Evolutionary conservation across 805 yeast species (phyloP).

Genomic region (Metschnikowia kunwiensis): DNA sequence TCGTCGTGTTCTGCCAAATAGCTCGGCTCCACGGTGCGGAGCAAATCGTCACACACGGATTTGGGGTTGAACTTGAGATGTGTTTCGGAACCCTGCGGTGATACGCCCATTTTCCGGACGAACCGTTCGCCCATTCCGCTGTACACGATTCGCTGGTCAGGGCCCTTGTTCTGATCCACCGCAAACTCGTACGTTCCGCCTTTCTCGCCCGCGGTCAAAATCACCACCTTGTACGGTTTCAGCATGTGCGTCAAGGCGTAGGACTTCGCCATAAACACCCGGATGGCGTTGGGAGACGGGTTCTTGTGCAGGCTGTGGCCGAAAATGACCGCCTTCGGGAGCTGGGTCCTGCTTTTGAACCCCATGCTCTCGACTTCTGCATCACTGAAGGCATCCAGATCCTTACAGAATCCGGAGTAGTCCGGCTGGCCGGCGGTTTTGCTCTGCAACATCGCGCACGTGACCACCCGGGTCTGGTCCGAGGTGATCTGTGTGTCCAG

Average conservation of each 20-base stretch:
- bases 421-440: conserved; percentile 18
- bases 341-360: conserved; percentile 22
- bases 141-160: conserved; percentile 15
- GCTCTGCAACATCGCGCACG: conserved; percentile 27
- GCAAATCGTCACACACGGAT: conserved; percentile 27
- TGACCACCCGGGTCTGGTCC: conserved; percentile 20
- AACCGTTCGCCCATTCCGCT: conserved; percentile 15
- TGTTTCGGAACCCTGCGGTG: no score
- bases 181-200: conserved; percentile 31
- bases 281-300: conserved; percentile 12
- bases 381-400: conserved; percentile 17
- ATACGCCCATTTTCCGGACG: conserved; percentile 1
- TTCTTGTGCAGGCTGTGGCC: conserved; percentile 17
- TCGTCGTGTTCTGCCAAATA: conserved; percentile 21
- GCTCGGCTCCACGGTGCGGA: conserved; percentile 21
- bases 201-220: conserved; percentile 21
- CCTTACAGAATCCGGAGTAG: conserved; percentile 24
- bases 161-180: conserved; percentile 16
- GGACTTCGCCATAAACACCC: conserved; percentile 24
- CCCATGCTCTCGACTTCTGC: conserved; percentile 23
- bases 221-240: conserved; percentile 27
- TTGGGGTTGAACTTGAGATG: conserved; percentile 12
- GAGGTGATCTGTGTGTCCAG: conserved; percentile 16
- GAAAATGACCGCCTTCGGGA: conserved; percentile 26
- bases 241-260: conserved; percentile 22